Evolutionary conservation across 2,329 filamentous ascomycete genomes (phyloP).

Genomic region (Aspergillus sp.): DNA sequence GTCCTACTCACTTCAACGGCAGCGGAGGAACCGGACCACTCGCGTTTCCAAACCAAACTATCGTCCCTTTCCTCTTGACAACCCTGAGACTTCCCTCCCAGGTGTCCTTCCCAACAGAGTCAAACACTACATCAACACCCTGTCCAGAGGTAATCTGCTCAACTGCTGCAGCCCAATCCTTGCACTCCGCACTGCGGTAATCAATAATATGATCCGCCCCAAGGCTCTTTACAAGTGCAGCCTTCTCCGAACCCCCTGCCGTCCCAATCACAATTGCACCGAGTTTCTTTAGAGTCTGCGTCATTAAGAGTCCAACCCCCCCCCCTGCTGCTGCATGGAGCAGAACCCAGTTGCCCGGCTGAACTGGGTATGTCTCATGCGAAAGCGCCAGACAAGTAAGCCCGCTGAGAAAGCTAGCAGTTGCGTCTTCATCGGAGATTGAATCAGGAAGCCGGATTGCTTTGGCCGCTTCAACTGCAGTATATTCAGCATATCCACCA

Average conservation of each 20-base stretch:
- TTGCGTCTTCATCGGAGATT: constrained; percentile 62
- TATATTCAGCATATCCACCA: constrained; percentile 61
- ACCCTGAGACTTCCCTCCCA: constrained; percentile 76
- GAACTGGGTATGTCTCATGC: constrained; percentile 68
- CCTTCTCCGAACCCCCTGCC: constrained; percentile 71
- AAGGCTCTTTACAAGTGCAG: constrained; percentile 62
- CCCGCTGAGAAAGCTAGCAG: constrained; percentile 74
- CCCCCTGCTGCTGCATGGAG: constrained; percentile 78
- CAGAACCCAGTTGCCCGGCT: constrained; percentile 76
- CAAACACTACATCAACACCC: constrained; percentile 77
- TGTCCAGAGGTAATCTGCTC: constrained; percentile 78
- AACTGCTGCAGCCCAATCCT: constrained; percentile 74
- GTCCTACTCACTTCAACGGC: constrained; percentile 55
- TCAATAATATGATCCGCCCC: constrained; percentile 73
- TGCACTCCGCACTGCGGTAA: constrained; percentile 79
- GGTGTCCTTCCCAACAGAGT: constrained; percentile 81
- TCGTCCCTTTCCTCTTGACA: constrained; percentile 72
- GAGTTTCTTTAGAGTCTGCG: constrained; percentile 69
- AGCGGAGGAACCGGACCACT: constrained; percentile 75
- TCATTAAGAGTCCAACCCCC: constrained; percentile 73
- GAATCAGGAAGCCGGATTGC: constrained; percentile 64
- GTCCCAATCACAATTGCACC: constrained; percentile 80
- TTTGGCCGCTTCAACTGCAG: constrained; percentile 51
- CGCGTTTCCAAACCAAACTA: constrained; percentile 81
- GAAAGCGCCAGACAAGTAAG: constrained; percentile 79